phyloP scores from a whole-genome alignment of 495 filamentous ascomycete genomes.

The Evernia prunastri region DNA sequence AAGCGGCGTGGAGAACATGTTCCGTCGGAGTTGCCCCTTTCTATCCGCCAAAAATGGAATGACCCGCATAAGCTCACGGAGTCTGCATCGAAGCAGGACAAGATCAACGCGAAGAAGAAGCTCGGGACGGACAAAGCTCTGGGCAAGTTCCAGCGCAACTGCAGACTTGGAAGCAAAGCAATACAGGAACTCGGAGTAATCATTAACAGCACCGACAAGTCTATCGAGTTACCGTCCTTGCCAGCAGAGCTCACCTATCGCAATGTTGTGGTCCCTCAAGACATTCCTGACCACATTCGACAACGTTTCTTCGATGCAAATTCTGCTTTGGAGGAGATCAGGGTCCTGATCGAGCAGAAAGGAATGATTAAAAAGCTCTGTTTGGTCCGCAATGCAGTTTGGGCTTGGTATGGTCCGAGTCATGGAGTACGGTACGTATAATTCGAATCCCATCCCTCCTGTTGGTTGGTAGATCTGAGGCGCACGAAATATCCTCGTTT shows the following conservation, averaged over 20 bases:
- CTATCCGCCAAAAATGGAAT: not conserved
- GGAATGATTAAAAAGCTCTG: not conserved
- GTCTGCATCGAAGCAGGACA: not conserved
- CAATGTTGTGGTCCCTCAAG: not conserved
- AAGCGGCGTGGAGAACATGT: not conserved
- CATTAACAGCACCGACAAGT: not conserved
- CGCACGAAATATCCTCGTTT: not conserved
- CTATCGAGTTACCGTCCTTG: not conserved
- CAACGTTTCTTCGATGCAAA: conserved; percentile 5
- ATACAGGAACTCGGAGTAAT: not conserved
- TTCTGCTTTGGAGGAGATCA: not conserved
- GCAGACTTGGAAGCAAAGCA: not conserved
- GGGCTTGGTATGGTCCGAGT: not conserved
- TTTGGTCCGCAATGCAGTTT: not conserved
- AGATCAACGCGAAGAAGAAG: not conserved
- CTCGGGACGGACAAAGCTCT: not conserved
- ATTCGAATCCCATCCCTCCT: not conserved
- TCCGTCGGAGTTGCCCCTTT: not conserved
- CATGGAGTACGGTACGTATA: not conserved
- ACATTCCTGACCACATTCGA: not conserved
- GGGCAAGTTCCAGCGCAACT: not conserved
- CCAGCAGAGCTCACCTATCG: not conserved
- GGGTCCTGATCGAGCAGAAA: not conserved
- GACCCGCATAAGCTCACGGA: not conserved
- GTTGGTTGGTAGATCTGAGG: not conserved